Percentiles rank a stretch among this genome's conserved stretches.
phyloP scores from a whole-genome alignment of 495 filamentous ascomycete species.

The Schizothecium vesticola region DNA sequence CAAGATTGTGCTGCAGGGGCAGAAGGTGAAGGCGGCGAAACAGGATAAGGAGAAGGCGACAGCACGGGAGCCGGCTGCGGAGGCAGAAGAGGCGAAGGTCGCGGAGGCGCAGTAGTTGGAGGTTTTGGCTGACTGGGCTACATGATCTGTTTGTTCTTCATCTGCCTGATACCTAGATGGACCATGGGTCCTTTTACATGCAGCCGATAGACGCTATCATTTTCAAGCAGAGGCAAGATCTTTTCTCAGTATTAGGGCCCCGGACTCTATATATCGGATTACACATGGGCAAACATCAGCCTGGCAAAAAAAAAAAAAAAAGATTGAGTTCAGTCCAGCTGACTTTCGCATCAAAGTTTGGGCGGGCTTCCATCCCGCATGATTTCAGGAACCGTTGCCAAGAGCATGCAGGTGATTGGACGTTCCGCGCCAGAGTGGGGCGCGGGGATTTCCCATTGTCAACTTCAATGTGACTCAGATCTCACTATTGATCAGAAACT shows the following conservation, averaged over 20 bases:
- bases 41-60: neutral
- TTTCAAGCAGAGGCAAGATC: neutral
- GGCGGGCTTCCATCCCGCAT: neutral
- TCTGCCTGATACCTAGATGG: neutral
- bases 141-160: neutral
- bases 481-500: neutral
- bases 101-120: neutral
- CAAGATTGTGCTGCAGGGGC: conserved; percentile 35
- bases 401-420: neutral
- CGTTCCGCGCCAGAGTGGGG: neutral
- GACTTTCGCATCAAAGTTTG: neutral
- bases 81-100: neutral
- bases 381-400: neutral
- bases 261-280: neutral
- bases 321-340: neutral
- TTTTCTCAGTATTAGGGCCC: neutral
- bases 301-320: neutral
- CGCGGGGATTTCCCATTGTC: neutral
- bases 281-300: neutral
- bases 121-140: neutral
- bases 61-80: neutral
- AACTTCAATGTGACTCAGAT: neutral
- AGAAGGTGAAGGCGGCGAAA: conserved; percentile 2
- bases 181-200: neutral
- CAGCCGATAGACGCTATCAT: neutral